Evolutionary conservation across 2,329 filamentous ascomycete genomes (phyloP), one percentile per base, ranked within the genome.

Genomic region (Aspergillus candidus): DNA sequence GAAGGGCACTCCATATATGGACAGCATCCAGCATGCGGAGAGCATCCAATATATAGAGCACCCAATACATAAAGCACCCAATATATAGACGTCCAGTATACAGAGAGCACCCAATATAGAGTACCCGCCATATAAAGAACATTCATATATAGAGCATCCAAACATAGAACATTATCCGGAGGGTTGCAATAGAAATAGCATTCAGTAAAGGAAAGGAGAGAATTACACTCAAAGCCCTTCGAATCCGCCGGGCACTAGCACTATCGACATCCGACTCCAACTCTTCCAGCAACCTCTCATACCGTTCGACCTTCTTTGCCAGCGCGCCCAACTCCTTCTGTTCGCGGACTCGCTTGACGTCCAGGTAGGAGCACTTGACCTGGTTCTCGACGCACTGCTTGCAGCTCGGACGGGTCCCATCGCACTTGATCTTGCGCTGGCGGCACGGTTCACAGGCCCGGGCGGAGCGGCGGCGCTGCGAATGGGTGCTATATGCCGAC

Each of bases 361-460:
- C 63, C 30, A 63, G 48, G 35, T 63, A 67, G 1, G 39, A 30
- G 22, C 63, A 67, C 11, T 30, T 37, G 6, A 54, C 48, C 6
- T 51, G 51, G 29, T 59, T 44, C 11, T 58, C 57, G 3, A 46
- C 18, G 35, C 63, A 67, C 31, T 61, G 59, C 4, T 52, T 51
- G 49, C 62, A 61, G 4, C 35, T 46, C 1, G 61, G 60, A 40
- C 55, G 53, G 30, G 41, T 51, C 6, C 60, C 62, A 22, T 65
- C 62, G 27, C 63, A 66, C 46, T 66, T 66, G 38, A 62, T 60
- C 43, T 65, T 65, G 11, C 63, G 59, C 36, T 55, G 54, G 13
- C 63, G 56, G 45, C 63, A 67, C 5, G 62, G 50, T 53, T 69
- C 65, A 30, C 62, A 63, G 27, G 66, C 64, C 4, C 60, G 56